These are phyloP conservation scores for Anacardium occidentale DNA, from an alignment of 345 rosid species.

Conservation along the genomic window DNA sequence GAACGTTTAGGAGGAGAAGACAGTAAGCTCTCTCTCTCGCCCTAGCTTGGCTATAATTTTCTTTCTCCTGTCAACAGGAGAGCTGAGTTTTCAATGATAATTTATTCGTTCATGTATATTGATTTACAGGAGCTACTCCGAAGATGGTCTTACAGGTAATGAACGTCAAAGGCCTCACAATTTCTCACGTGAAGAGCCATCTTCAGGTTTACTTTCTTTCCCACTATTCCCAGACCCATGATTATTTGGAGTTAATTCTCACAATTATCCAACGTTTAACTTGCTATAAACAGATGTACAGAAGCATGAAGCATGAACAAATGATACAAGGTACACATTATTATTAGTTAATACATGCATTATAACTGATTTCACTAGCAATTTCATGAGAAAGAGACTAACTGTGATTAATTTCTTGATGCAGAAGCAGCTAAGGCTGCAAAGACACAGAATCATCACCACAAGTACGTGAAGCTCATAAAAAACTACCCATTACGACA, in stretches of 20 bases:
- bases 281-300: conserved; percentile 52
- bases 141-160: conserved; percentile 65
- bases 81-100: neutral
- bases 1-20: conserved; percentile 66
- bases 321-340: conserved; percentile 47
- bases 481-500: neutral
- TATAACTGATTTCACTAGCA: no score
- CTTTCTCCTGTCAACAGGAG: neutral
- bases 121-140: conserved; percentile 59
- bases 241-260: neutral
- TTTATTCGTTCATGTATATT: no score
- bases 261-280: neutral
- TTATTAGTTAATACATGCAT: neutral
- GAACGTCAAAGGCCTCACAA: conserved; percentile 62
- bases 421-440: conserved; percentile 34
- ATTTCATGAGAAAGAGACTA: no score
- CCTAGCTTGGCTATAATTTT: neutral
- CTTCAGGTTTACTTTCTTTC: conserved; percentile 49
- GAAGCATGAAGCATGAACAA: conserved; percentile 69
- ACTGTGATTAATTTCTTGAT: neutral
- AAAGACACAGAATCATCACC: conserved; percentile 26
- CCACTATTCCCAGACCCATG: neutral
- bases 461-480: neutral
- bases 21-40: conserved; percentile 32
- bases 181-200: conserved; percentile 79